These are phyloP conservation scores for Oxytropis ochrocephala DNA, from an alignment of 306 rosid species.

Conservation along the genomic window DNA sequence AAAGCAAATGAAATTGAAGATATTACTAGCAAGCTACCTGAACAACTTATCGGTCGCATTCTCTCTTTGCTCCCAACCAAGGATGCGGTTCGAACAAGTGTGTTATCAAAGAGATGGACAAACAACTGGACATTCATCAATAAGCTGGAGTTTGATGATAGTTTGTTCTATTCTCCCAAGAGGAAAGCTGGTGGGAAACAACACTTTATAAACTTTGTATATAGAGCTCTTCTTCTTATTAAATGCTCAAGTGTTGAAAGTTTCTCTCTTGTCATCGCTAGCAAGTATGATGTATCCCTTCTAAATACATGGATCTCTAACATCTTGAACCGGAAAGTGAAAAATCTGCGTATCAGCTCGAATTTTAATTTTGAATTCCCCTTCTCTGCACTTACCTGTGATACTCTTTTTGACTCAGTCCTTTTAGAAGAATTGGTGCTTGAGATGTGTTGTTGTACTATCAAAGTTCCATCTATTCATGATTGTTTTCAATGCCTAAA, in stretches of 20 bases:
- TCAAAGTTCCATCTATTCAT: background rate
- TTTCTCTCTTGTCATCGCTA: background rate
- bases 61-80: background rate
- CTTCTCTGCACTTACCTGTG: background rate
- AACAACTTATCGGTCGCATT: background rate
- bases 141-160: conserved; percentile 8
- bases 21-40: background rate
- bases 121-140: background rate
- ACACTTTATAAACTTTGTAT: background rate
- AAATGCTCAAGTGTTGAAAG: background rate
- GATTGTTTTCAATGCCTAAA: background rate
- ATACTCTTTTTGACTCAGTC: background rate
- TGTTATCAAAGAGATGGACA: conserved; percentile 15
- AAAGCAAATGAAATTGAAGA: background rate
- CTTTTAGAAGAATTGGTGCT: background rate
- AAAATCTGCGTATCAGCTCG: background rate
- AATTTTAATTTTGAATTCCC: background rate
- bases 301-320: conserved; percentile 12
- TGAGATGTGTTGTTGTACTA: background rate
- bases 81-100: conserved; percentile 16
- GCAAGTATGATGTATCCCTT: background rate
- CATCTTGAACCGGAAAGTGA: background rate
- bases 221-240: background rate
- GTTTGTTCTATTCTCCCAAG: background rate
- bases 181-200: background rate